Evolutionary conservation across 129 eudicot genomes (phyloP).

Genomic region (Centella asiatica): DNA sequence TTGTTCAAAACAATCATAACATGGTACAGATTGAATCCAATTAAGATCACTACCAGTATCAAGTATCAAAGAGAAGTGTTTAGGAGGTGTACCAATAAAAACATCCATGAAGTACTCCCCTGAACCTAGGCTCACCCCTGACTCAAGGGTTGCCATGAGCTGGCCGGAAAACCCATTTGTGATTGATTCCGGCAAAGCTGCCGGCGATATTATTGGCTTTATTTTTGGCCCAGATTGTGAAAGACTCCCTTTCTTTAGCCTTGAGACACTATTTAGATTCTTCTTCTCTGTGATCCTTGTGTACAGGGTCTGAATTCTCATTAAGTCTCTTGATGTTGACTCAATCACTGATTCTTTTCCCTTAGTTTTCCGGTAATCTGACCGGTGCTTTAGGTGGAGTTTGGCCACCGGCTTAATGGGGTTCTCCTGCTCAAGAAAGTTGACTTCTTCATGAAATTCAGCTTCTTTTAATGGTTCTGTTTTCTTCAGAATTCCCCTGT

Average conservation of each 20-base stretch:
- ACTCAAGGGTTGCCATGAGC: slow-evolving; percentile 69
- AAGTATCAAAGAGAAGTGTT: slow-evolving; percentile 67
- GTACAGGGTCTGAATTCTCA: slow-evolving; percentile 57
- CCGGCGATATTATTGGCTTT: slow-evolving; percentile 4
- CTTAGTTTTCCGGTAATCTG: slow-evolving; percentile 17
- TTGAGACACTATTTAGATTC: slow-evolving; percentile 40
- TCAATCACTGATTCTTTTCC: slow-evolving; percentile 38
- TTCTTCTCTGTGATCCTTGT: slow-evolving; percentile 52
- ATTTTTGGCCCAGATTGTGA: not conserved
- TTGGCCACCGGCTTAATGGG: slow-evolving; percentile 26
- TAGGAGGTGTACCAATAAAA: slow-evolving; percentile 87
- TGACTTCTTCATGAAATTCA: not conserved
- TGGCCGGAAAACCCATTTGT: slow-evolving; percentile 35
- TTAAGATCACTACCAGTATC: slow-evolving; percentile 96
- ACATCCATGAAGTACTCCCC: slow-evolving; percentile 99
- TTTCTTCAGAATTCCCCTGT: slow-evolving; percentile 18
- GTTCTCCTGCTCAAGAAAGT: too few relatives aligned
- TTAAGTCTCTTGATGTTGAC: slow-evolving; percentile 46
- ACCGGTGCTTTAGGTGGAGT: slow-evolving; percentile 52
- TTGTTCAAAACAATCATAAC: slow-evolving; percentile 90
- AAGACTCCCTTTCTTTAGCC: slow-evolving; percentile 17
- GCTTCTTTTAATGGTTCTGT: not conserved
- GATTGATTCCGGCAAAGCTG: slow-evolving; percentile 13
- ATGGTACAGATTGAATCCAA: slow-evolving; percentile 88
- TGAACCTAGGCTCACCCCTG: slow-evolving; percentile 89